Conservation (phyloP, 225 moss, liverwort and hornwort genomes). For the Marchantia paleacea region DNA sequence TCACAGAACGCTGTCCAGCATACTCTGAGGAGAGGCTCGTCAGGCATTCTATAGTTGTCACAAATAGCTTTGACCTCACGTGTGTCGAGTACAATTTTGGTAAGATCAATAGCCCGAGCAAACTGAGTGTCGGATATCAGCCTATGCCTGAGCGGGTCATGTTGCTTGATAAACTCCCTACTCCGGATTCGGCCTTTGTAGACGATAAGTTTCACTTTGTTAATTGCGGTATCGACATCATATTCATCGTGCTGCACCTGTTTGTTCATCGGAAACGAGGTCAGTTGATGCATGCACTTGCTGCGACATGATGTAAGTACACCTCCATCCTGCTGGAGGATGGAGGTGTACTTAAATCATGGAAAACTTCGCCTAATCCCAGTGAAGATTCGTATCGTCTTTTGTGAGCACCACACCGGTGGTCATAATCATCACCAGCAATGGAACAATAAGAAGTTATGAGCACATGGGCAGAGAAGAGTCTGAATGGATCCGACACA, state of each 20-base stretch:
- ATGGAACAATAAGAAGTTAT: no score
- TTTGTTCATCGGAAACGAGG: not conserved
- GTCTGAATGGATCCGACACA: not conserved
- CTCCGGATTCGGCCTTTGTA: conserved; percentile 68
- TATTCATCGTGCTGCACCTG: conserved; percentile 71
- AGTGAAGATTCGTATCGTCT: no score
- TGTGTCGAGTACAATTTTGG: conserved; percentile 56
- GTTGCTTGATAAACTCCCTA: conserved; percentile 74
- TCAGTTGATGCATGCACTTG: not conserved
- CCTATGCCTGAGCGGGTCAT: conserved; percentile 65
- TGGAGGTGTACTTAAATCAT: no score
- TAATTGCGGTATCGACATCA: conserved; percentile 62
- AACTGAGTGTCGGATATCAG: conserved; percentile 59
- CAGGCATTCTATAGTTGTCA: conserved; percentile 76
- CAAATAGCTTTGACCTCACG: conserved; percentile 51
- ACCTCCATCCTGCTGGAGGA: no score
- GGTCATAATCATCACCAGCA: no score
- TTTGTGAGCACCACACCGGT: no score
- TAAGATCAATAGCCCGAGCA: conserved; percentile 70
- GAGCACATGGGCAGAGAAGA: not conserved
- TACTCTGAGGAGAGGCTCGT: conserved; percentile 52
- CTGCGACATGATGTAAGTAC: not conserved
- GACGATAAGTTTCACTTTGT: conserved; percentile 74
- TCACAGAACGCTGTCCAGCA: conserved; percentile 91
- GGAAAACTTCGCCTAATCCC: no score